Percentiles rank a stretch among this genome's conserved stretches.
phyloP scores from a whole-genome alignment of 2,329 filamentous ascomycete genomes.

The Phoma sp. region DNA sequence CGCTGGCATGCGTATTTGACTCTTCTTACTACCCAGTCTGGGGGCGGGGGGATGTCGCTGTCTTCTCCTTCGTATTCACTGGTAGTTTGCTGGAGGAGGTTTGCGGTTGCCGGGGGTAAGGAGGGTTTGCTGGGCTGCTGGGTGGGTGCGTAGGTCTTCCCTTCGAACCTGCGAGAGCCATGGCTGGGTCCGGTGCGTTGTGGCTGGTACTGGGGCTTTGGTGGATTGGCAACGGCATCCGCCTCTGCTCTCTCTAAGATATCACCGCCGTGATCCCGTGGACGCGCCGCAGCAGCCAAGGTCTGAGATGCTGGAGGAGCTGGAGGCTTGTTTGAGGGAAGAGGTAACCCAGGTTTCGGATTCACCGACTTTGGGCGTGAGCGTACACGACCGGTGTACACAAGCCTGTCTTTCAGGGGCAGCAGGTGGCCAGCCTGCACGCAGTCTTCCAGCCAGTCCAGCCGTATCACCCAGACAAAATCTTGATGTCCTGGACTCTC shows the following conservation, averaged over 20 bases:
- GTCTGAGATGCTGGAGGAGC: slow-evolving; percentile 25
- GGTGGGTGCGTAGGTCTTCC: slow-evolving; percentile 38
- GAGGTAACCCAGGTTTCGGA: slow-evolving; percentile 26
- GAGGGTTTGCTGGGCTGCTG: slow-evolving; percentile 18
- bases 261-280: slow-evolving; percentile 22
- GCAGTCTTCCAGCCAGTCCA: slow-evolving; percentile 62
- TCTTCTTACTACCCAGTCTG: slow-evolving; percentile 69
- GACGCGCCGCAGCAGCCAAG: slow-evolving; percentile 25
- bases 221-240: slow-evolving; percentile 45
- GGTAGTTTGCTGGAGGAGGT: slow-evolving; percentile 72
- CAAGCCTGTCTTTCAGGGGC: slow-evolving; percentile 56
- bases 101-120: slow-evolving; percentile 27
- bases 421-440: slow-evolving; percentile 50
- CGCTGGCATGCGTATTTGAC: slow-evolving; percentile 81
- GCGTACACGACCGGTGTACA: slow-evolving; percentile 58
- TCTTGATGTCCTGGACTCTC: slow-evolving; percentile 27
- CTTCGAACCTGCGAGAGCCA: slow-evolving; percentile 41
- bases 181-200: slow-evolving; percentile 22
- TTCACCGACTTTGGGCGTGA: slow-evolving; percentile 42
- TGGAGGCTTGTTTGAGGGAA: slow-evolving; percentile 16
- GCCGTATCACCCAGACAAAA: slow-evolving; percentile 57
- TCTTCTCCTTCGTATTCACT: slow-evolving; percentile 72
- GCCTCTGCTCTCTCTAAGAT: slow-evolving; percentile 63
- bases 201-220: slow-evolving; percentile 22
- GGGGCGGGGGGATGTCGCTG: slow-evolving; percentile 66